Conservation (phyloP, 75 land plant species). For the Sequoiadendron giganteum region DNA sequence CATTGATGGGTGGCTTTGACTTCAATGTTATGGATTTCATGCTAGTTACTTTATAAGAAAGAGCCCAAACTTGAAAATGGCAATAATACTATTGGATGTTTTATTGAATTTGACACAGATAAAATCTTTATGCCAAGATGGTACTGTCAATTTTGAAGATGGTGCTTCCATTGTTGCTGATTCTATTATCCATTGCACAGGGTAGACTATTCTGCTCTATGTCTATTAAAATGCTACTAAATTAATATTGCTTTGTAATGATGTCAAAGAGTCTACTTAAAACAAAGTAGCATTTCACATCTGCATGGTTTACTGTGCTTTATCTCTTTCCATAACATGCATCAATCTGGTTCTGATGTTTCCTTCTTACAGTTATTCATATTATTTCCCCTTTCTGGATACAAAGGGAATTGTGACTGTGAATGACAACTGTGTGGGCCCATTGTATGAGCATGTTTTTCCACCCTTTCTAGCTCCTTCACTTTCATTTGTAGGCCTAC, state of each 20-base stretch:
- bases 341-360: not conserved
- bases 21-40: not conserved
- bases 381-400: conserved; percentile 81
- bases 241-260: not conserved
- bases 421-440: conserved; percentile 86
- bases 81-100: not conserved
- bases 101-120: conserved; percentile 40
- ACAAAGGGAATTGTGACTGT: conserved; percentile 63
- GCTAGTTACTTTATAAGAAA: not conserved
- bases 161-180: conserved; percentile 55
- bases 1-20: not conserved
- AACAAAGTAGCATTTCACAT: not conserved
- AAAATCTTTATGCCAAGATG: conserved; percentile 58
- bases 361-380: conserved; percentile 67
- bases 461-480: conserved; percentile 88
- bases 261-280: too few species aligned
- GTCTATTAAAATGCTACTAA: not conserved
- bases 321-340: not conserved
- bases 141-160: conserved; percentile 65
- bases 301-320: not conserved
- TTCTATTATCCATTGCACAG: conserved; percentile 89
- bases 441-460: conserved; percentile 89
- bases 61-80: not conserved
- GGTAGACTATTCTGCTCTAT: conserved; percentile 40
- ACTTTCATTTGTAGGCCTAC: conserved; percentile 91